These are phyloP conservation scores for Termitomyces sp. DNA, from an alignment of 768 basidiomycete genomes.

Conservation along the genomic window DNA sequence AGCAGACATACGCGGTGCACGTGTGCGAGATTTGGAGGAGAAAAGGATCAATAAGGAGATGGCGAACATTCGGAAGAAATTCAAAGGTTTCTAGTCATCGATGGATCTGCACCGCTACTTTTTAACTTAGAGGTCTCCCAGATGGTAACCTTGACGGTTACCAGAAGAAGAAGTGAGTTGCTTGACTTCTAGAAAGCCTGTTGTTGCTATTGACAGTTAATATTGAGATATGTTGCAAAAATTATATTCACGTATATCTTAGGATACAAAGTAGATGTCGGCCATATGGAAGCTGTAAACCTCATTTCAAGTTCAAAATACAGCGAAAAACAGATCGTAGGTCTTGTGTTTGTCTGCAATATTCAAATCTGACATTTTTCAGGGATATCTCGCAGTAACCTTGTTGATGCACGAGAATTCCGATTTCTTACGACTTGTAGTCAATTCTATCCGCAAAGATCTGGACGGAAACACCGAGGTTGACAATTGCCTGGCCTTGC, in stretches of 20 bases:
- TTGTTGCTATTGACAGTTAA: not conserved
- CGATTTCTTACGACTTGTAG: slow-evolving; percentile 91
- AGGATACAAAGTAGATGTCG: slow-evolving; percentile 98
- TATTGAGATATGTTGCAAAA: slow-evolving; percentile 89
- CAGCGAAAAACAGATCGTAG: slow-evolving; percentile 97
- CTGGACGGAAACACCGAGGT: slow-evolving; percentile 91
- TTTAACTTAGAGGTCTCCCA: slow-evolving; percentile 20
- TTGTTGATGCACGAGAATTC: slow-evolving; percentile 99
- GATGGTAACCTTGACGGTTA: slow-evolving; percentile 86
- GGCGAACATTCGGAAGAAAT: slow-evolving; percentile 99
- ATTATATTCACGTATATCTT: slow-evolving; percentile 99
- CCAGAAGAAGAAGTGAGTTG: slow-evolving; percentile 83
- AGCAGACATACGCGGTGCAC: slow-evolving; percentile 94
- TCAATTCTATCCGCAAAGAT: slow-evolving; percentile 98
- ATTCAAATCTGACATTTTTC: slow-evolving; percentile 7
- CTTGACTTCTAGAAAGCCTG: not conserved
- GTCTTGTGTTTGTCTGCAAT: slow-evolving; percentile 21
- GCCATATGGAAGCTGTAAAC: slow-evolving; percentile 99
- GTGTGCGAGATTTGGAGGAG: slow-evolving; percentile 95
- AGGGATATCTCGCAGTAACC: slow-evolving; percentile 98
- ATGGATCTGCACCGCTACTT: not conserved
- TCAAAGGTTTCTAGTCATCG: slow-evolving; percentile 65
- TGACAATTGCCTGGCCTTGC: slow-evolving; percentile 92
- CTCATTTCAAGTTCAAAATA: slow-evolving; percentile 94
- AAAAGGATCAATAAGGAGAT: slow-evolving; percentile 99